Base-by-base conservation (phyloP, 2,329 filamentous ascomycete species). In the Xylaria multiplex region DNA sequence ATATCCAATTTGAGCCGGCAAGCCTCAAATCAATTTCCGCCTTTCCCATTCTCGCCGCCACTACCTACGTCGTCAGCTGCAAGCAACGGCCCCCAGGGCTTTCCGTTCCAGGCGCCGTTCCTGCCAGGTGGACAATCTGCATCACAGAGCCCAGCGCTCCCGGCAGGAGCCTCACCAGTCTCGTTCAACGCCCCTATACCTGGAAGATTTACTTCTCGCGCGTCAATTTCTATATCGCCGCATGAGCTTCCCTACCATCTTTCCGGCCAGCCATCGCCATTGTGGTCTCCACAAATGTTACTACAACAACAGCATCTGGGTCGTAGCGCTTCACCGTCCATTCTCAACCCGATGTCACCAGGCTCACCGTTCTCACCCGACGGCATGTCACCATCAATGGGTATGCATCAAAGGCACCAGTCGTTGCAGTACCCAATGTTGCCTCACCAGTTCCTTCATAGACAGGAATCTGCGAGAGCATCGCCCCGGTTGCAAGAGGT, bases 41-140 rank as follows among this genome's bases (percentile, higher is more conserved):
- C 90, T 6, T 81, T 95, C 57, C 88, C 93, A 5, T 93, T 95
- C 75, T 96, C 94, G 24, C 93, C 95, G 9, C 93, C 93, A 0
- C 80, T 97, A 30, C 92, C 92, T 22, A 89, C 93, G 0, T 90
- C 89, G 0, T 97, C 93, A 35, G 91, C 90, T 13, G 88, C 87
- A 37, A 95, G 92, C 79, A 91, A 88, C 52, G 79, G 83, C 40
- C 79, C 82, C 71, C 81, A 85, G 52, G 82, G 87, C 64, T 86
- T 86, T 75, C 83, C 83, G 70, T 89, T 90, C 72, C 85, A 83
- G 0, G 76, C 78, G 22, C 81, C 83, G 42, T 90, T 94, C 77
- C 84, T 88, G 3, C 84, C 88, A 43, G 85, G 87, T 73, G 81
- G 86, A 58, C 79, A 87, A 71, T 85, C 90, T 52, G 84, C 86